Evolutionary conservation across 108 stramenopile genomes (phyloP).

Genomic region (Chaetoceros tenuissimus): DNA sequence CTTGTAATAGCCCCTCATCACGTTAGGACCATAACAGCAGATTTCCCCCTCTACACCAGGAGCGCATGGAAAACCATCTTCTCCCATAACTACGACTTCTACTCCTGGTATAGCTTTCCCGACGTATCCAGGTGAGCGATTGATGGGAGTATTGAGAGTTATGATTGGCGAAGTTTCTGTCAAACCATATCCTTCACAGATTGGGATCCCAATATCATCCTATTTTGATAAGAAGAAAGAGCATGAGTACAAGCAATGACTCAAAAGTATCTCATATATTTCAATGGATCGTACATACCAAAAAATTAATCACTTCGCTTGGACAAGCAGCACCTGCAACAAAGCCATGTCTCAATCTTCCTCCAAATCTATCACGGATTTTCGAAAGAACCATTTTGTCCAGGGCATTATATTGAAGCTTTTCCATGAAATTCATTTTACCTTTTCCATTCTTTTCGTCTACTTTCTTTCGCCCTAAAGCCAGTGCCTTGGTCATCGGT

Average conservation of each 20-base stretch:
- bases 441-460: constrained; percentile 37
- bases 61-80: constrained; percentile 49
- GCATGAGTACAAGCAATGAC: no score
- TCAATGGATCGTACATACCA: no score
- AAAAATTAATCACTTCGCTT: constrained; percentile 64
- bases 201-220: constrained; percentile 84
- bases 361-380: constrained; percentile 88
- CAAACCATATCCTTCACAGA: constrained; percentile 90
- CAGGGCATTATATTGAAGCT: constrained; percentile 31
- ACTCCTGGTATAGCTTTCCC: constrained; percentile 74
- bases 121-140: constrained; percentile 59
- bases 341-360: constrained; percentile 65
- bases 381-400: constrained; percentile 77
- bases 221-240: no score
- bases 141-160: constrained; percentile 59
- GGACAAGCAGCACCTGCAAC: constrained; percentile 89
- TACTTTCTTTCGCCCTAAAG: constrained; percentile 47
- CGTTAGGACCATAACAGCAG: constrained; percentile 82
- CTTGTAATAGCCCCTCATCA: constrained; percentile 92
- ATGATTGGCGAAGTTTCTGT: constrained; percentile 91
- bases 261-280: no score
- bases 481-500: constrained; percentile 67
- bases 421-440: constrained; percentile 3
- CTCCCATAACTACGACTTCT: constrained; percentile 53
- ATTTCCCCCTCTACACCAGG: constrained; percentile 86